Evolutionary conservation across 768 basidiomycete species (phyloP).

Genomic region (Pulveroboletus sp.): DNA sequence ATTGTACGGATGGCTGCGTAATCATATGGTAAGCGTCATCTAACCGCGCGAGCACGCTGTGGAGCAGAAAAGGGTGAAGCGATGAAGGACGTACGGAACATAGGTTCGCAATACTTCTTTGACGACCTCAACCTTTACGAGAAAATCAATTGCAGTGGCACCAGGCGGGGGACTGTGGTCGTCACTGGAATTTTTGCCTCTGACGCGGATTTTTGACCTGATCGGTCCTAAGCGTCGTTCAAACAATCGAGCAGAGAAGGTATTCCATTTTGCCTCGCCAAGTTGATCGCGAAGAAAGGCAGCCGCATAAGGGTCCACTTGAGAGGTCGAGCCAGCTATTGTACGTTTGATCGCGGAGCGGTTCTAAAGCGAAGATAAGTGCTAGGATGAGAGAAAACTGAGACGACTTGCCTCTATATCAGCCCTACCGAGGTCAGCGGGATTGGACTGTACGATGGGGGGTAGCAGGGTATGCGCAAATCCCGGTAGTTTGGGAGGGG

Average conservation of each 20-base stretch:
- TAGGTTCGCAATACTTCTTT: slow-evolving; percentile 45
- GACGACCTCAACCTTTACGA: slow-evolving; percentile 50
- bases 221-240: slow-evolving; percentile 40
- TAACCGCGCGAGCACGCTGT: slow-evolving; percentile 4
- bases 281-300: slow-evolving; percentile 42
- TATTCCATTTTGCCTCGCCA: slow-evolving; percentile 40
- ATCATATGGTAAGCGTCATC: slow-evolving; percentile 22
- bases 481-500: slow-evolving; percentile 21
- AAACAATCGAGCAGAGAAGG: slow-evolving; percentile 44
- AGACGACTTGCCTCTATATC: slow-evolving; percentile 23
- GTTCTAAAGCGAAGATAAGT: slow-evolving; percentile 21
- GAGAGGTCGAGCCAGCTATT: slow-evolving; percentile 17
- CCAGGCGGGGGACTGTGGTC: slow-evolving; percentile 28
- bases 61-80: background rate
- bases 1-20: slow-evolving; percentile 47
- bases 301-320: slow-evolving; percentile 42
- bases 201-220: slow-evolving; percentile 34
- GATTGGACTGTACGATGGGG: slow-evolving; percentile 33
- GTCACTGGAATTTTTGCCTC: slow-evolving; percentile 27
- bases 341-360: slow-evolving; percentile 27
- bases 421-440: slow-evolving; percentile 22
- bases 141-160: slow-evolving; percentile 46
- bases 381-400: background rate
- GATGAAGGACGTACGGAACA: slow-evolving; percentile 40
- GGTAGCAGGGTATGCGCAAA: slow-evolving; percentile 30